Percentiles rank a stretch among this genome's conserved stretches.
Conservation (phyloP, 768 basidiomycete genomes). For the Candolleomyces efflorescens region DNA sequence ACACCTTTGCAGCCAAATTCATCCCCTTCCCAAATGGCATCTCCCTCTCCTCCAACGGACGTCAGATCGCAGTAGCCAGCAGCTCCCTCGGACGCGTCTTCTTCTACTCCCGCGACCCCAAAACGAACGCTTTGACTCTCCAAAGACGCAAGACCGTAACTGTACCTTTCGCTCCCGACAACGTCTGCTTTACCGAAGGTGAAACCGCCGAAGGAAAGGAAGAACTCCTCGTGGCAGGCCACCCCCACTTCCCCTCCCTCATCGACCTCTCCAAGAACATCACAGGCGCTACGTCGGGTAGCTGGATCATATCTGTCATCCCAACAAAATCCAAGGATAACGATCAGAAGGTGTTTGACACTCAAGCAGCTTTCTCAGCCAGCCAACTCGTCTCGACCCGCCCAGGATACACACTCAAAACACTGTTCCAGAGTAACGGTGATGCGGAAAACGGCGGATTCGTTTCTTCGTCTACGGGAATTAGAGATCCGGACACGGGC, state of each 20-base stretch:
- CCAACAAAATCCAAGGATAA: conserved; percentile 12
- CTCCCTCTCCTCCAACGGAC: conserved; percentile 47
- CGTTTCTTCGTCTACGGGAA: conserved; percentile 46
- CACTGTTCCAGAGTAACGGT: conserved; percentile 74
- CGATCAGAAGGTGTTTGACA: conserved; percentile 28
- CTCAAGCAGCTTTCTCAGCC: conserved; percentile 45
- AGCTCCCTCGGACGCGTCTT: conserved; percentile 43
- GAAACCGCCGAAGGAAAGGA: conserved; percentile 24
- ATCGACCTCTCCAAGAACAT: conserved; percentile 40
- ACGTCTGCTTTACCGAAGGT: conserved; percentile 43
- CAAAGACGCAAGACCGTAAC: conserved; percentile 30
- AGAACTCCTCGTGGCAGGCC: conserved; percentile 56
- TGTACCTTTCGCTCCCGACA: conserved; percentile 61
- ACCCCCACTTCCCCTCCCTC: conserved; percentile 59
- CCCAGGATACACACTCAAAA: conserved; percentile 41
- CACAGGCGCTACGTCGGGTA: conserved; percentile 38
- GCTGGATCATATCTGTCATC: conserved; percentile 55
- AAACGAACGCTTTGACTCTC: conserved; percentile 37
- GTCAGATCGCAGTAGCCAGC: conserved; percentile 53
- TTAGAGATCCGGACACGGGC: conserved; percentile 47
- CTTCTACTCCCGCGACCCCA: conserved; percentile 47
- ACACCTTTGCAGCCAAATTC: conserved; percentile 40
- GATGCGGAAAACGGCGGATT: conserved; percentile 45
- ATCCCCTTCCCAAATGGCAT: conserved; percentile 70
- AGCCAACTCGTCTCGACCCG: conserved; percentile 34